Conservation (phyloP, 768 basidiomycete species). For the Mycena metata region DNA sequence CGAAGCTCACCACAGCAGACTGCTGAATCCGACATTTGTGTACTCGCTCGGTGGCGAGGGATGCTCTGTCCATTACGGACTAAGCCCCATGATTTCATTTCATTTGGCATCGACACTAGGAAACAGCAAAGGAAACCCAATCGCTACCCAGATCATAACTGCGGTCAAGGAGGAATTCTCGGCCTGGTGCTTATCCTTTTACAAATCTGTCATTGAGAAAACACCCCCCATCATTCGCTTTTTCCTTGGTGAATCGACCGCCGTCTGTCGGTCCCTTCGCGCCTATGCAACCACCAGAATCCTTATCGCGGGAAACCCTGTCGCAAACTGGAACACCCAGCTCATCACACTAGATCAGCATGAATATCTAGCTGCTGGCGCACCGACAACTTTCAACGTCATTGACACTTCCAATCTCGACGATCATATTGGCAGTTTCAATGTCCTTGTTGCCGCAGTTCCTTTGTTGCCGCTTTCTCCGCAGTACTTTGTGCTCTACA, state of each 20-base stretch:
- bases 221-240: constrained; percentile 50
- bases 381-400: constrained; percentile 57
- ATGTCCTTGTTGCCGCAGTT: constrained; percentile 53
- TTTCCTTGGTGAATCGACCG: constrained; percentile 56
- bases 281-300: constrained; percentile 34
- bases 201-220: constrained; percentile 1
- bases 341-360: constrained; percentile 24
- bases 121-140: background rate
- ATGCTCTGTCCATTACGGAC: constrained; percentile 60
- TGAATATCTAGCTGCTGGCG: constrained; percentile 15
- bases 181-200: constrained; percentile 38
- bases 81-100: constrained; percentile 57
- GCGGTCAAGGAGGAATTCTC: constrained; percentile 35
- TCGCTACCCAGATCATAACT: constrained; percentile 31
- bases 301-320: constrained; percentile 47
- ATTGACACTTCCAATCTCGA: constrained; percentile 66
- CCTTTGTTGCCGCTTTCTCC: constrained; percentile 52
- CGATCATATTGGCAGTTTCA: constrained; percentile 64
- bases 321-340: constrained; percentile 50
- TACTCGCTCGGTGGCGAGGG: constrained; percentile 55
- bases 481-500: constrained; percentile 49
- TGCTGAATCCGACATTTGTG: constrained; percentile 62
- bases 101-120: constrained; percentile 46
- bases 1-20: constrained; percentile 40
- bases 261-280: constrained; percentile 54